A percentile compares a stretch with the other conserved stretches of the same genome.
Conservation (phyloP, 768 basidiomycete species). For the Tricholoma sp. region DNA sequence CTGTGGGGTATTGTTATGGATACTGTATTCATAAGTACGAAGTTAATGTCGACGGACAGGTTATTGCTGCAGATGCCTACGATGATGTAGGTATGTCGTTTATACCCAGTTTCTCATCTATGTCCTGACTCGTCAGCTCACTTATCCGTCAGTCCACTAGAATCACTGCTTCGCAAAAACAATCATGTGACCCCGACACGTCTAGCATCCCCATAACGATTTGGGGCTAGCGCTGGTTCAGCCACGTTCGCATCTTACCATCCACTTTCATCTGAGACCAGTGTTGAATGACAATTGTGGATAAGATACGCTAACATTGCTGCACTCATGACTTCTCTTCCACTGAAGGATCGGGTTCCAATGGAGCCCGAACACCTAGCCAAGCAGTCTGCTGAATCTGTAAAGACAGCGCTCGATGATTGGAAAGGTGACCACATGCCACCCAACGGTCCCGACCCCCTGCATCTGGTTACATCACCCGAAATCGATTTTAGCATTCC, state of each 20-base stretch:
- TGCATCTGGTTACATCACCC: background rate
- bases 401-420: background rate
- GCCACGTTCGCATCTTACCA: background rate
- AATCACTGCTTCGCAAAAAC: no score
- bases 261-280: background rate
- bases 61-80: no score
- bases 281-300: background rate
- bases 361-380: background rate
- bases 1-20: no score
- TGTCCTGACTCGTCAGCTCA: no score
- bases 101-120: no score
- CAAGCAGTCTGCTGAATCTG: background rate
- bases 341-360: background rate
- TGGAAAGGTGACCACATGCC: background rate
- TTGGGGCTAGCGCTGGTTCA: background rate
- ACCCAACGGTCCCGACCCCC: background rate
- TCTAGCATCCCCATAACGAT: background rate
- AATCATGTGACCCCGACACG: background rate
- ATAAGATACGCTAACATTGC: background rate
- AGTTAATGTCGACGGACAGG: no score
- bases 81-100: no score
- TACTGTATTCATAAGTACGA: no score
- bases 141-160: no score
- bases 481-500: background rate
- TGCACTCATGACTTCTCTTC: background rate